phyloP scores from a whole-genome alignment of 345 rosid genomes.

The Balakata baccata region DNA sequence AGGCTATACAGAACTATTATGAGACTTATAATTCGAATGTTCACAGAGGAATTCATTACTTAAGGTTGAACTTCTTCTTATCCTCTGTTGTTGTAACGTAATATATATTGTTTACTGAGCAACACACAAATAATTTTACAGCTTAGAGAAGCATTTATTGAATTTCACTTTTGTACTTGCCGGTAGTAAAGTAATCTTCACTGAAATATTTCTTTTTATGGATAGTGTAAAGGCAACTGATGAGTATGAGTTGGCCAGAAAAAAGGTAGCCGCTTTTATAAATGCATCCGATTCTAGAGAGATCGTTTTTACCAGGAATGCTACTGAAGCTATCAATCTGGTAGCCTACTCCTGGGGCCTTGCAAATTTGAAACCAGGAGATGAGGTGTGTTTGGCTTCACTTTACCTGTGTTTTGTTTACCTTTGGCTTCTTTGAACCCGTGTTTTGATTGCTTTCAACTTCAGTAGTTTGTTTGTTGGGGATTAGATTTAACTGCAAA shows the following conservation, averaged over 20 bases:
- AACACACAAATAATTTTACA: neutral
- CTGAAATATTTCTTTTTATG: neutral
- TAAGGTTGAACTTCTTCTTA: conserved; percentile 45
- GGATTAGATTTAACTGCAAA: neutral
- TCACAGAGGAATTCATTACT: conserved; percentile 78
- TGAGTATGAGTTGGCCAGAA: conserved; percentile 81
- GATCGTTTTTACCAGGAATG: conserved; percentile 88
- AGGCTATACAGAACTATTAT: conserved; percentile 69
- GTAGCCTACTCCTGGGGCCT: conserved; percentile 90
- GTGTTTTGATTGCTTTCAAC: neutral
- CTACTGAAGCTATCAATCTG: conserved; percentile 94
- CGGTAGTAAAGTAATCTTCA: neutral
- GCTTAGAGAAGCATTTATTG: neutral
- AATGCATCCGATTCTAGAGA: conserved; percentile 69
- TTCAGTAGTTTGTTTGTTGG: neutral
- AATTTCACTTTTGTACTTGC: neutral
- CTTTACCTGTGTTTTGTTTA: neutral
- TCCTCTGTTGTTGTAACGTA: neutral
- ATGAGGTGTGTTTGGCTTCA: conserved; percentile 53
- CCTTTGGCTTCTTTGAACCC: neutral
- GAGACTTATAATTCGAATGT: conserved; percentile 80
- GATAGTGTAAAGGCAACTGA: conserved; percentile 88
- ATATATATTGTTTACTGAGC: too few relatives aligned
- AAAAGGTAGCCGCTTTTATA: conserved; percentile 78
- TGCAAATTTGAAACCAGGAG: conserved; percentile 58